Evolutionary conservation across 305 asterid genomes (phyloP).

Genomic region (Fraxinus latifolia): DNA sequence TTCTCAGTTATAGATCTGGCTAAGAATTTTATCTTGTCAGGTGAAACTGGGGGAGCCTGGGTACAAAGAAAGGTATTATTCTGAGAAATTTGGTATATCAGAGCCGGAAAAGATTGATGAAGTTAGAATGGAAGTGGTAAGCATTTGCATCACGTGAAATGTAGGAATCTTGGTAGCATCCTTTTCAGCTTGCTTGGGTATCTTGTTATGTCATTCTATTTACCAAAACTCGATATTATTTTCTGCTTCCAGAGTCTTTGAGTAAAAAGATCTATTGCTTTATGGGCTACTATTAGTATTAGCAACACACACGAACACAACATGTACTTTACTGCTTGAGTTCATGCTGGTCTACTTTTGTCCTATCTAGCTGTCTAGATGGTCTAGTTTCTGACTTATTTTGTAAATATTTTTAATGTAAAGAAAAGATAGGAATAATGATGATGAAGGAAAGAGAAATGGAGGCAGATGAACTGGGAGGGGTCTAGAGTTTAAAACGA

Average conservation of each 20-base stretch:
- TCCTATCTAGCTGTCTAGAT: constrained; percentile 3
- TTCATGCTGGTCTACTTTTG: not conserved
- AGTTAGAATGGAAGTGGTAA: constrained; percentile 74
- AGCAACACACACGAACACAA: not conserved
- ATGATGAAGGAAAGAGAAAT: not conserved
- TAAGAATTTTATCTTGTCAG: constrained; percentile 42
- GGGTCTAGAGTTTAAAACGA: not conserved
- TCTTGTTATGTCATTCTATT: not conserved
- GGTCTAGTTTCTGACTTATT: not conserved
- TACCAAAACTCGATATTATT: not conserved
- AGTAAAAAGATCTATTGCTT: not conserved
- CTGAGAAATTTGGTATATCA: constrained; percentile 74
- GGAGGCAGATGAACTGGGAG: not conserved
- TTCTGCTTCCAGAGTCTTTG: not conserved
- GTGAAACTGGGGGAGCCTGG: constrained; percentile 96
- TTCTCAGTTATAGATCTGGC: constrained; percentile 19
- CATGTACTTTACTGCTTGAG: constrained; percentile 8
- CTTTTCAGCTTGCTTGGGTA: not conserved
- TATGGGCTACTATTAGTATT: not conserved
- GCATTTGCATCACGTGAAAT: constrained; percentile 27
- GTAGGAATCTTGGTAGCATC: constrained; percentile 15
- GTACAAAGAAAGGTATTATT: constrained; percentile 88
- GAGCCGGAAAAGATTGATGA: constrained; percentile 62
- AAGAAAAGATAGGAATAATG: not conserved
- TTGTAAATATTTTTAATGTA: not conserved